Percentiles rank a stretch among this genome's conserved stretches.
Conservation (phyloP, 2,329 filamentous ascomycete species). For the Domatiomyces globalis region DNA sequence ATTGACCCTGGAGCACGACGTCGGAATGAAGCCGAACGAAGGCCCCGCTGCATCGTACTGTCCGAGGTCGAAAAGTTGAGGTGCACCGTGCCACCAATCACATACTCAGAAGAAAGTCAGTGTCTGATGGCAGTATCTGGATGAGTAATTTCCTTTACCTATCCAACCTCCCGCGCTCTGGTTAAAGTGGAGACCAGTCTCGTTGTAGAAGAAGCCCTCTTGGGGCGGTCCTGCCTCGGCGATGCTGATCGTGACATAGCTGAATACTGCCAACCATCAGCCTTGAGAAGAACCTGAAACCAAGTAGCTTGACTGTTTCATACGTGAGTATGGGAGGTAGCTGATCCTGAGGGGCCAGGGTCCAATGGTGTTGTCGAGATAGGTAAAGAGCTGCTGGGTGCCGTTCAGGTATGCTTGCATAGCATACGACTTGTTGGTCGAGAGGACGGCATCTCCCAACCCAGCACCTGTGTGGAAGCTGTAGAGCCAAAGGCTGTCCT, state of each 20-base stretch:
- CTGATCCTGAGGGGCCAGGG: conserved; percentile 13
- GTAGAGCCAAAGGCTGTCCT: conserved; percentile 14
- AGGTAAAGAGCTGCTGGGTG: conserved; percentile 13
- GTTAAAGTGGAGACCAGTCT: conserved; percentile 15
- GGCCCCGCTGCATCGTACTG: conserved; percentile 4
- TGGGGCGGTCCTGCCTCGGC: conserved; percentile 1
- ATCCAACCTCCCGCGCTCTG: conserved; percentile 11
- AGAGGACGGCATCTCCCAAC: conserved; percentile 13
- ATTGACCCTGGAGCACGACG: conserved; percentile 14
- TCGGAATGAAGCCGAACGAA: conserved; percentile 3
- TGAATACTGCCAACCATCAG: conserved; percentile 7
- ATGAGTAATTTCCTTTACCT: conserved; percentile 2
- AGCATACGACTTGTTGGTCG: conserved; percentile 8
- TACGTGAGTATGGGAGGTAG: conserved; percentile 14
- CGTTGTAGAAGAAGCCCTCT: conserved; percentile 16
- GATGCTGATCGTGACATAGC: conserved; percentile 14
- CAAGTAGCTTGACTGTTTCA: not conserved
- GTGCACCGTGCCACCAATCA: conserved; percentile 16
- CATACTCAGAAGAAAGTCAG: conserved; percentile 9
- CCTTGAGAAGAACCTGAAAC: not conserved
- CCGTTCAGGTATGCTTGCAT: conserved; percentile 15
- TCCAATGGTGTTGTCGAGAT: conserved; percentile 10
- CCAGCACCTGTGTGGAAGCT: conserved; percentile 18
- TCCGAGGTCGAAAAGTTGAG: conserved; percentile 15
- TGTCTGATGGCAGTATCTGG: not conserved